Conservation (phyloP, 1,139 yeast genomes). For the Kodamaea plutei region DNA sequence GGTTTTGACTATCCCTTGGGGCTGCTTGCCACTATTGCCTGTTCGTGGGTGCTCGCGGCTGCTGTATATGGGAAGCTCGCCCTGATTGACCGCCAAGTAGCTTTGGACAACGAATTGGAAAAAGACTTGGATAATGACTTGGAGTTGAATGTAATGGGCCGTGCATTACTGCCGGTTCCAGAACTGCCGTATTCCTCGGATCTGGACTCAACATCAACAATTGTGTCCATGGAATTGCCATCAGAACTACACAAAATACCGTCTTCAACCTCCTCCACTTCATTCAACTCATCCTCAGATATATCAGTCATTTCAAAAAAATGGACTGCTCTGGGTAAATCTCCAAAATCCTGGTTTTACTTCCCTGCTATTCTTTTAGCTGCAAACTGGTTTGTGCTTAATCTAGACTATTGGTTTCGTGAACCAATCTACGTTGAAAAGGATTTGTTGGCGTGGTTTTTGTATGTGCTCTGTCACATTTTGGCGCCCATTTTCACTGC, state of each 20-base stretch:
- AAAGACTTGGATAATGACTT: background rate
- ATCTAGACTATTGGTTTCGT: slow-evolving; percentile 35
- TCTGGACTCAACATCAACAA: background rate
- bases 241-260: no score
- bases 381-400: slow-evolving; percentile 37
- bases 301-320: no score
- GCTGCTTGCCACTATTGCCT: slow-evolving; percentile 3
- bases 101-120: background rate
- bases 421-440: slow-evolving; percentile 28
- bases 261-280: background rate
- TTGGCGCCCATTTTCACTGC: slow-evolving; percentile 60
- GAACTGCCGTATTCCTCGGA: background rate
- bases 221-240: no score
- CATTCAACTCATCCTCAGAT: background rate
- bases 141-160: background rate
- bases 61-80: slow-evolving; percentile 2
- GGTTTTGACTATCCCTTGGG: slow-evolving; percentile 8
- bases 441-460: slow-evolving; percentile 56
- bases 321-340: slow-evolving; percentile 3
- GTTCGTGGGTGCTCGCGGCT: slow-evolving; percentile 1
- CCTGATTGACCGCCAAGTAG: slow-evolving; percentile 1
- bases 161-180: background rate
- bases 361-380: slow-evolving; percentile 29
- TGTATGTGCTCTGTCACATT: slow-evolving; percentile 58
- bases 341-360: slow-evolving; percentile 19